phyloP scores from a whole-genome alignment of 2,329 filamentous ascomycete species.

The Trichoderma afroharzianum region DNA sequence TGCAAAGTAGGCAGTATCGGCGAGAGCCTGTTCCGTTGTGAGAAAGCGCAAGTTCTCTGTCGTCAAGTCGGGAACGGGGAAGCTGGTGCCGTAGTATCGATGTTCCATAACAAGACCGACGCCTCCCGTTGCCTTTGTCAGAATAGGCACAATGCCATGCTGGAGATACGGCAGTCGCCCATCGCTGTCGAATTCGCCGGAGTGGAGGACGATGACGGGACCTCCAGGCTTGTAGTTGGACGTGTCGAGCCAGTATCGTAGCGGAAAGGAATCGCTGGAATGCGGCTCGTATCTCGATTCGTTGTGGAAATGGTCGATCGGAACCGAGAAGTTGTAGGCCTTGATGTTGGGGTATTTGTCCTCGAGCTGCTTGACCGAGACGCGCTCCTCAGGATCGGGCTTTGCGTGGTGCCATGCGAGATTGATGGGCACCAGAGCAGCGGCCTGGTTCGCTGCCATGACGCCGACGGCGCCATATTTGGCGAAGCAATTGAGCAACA shows the following conservation, averaged over 20 bases:
- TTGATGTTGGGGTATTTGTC: slow-evolving; percentile 20
- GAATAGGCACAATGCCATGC: slow-evolving; percentile 70
- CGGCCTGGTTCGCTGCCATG: not conserved
- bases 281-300: slow-evolving; percentile 75
- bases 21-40: slow-evolving; percentile 77
- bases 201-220: slow-evolving; percentile 73
- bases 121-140: slow-evolving; percentile 68
- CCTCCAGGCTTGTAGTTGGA: slow-evolving; percentile 72
- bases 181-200: slow-evolving; percentile 42
- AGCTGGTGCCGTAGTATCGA: slow-evolving; percentile 78
- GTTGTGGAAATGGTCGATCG: slow-evolving; percentile 81
- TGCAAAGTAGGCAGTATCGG: slow-evolving; percentile 79
- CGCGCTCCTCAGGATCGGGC: slow-evolving; percentile 3
- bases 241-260: slow-evolving; percentile 83
- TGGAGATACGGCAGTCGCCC: slow-evolving; percentile 65
- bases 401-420: slow-evolving; percentile 2
- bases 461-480: slow-evolving; percentile 5
- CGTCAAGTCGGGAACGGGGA: slow-evolving; percentile 62
- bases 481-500: not conserved
- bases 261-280: slow-evolving; percentile 60
- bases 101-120: slow-evolving; percentile 81
- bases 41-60: slow-evolving; percentile 74
- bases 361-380: not conserved
- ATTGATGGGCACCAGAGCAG: slow-evolving; percentile 13
- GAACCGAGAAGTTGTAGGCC: slow-evolving; percentile 39